phyloP scores from a whole-genome alignment of 805 yeast species.

The Priceomyces haplophilus region DNA sequence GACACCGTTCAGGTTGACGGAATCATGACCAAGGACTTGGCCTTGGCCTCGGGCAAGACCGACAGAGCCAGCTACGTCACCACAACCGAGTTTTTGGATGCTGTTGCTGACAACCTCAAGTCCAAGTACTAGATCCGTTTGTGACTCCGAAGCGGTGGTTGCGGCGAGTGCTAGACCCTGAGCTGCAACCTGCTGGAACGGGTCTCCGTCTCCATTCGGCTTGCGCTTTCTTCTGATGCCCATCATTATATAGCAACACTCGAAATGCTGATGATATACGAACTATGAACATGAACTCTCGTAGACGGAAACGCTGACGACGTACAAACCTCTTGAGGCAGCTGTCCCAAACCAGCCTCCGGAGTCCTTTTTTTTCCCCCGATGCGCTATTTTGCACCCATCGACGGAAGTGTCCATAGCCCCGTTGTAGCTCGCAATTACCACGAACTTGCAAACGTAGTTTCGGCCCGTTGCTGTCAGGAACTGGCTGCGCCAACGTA shows the following conservation, averaged over 20 bases:
- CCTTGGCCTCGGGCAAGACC: conserved; percentile 64
- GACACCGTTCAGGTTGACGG: conserved; percentile 74
- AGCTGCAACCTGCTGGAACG: neutral
- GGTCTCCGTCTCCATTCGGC: too few relatives aligned
- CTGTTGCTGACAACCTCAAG: conserved; percentile 62
- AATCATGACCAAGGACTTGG: conserved; percentile 80
- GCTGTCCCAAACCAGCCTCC: too few relatives aligned
- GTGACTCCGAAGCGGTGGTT: too few relatives aligned
- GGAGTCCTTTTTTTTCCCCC: too few relatives aligned
- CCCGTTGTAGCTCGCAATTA: too few relatives aligned
- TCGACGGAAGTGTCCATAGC: too few relatives aligned
- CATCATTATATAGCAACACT: conserved; percentile 1
- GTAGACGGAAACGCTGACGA: neutral
- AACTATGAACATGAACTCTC: neutral
- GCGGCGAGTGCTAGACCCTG: neutral
- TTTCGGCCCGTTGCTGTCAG: too few relatives aligned
- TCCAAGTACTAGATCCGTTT: neutral
- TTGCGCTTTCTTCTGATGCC: too few relatives aligned
- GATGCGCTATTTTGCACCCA: too few relatives aligned
- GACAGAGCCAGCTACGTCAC: conserved; percentile 63
- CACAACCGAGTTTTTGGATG: conserved; percentile 73
- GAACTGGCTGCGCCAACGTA: too few relatives aligned
- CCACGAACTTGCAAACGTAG: too few relatives aligned
- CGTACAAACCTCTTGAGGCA: too few relatives aligned
- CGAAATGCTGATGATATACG: conserved; percentile 3